phyloP scores from a whole-genome alignment of 441 rosid species.

The Raphanus hybrid region DNA sequence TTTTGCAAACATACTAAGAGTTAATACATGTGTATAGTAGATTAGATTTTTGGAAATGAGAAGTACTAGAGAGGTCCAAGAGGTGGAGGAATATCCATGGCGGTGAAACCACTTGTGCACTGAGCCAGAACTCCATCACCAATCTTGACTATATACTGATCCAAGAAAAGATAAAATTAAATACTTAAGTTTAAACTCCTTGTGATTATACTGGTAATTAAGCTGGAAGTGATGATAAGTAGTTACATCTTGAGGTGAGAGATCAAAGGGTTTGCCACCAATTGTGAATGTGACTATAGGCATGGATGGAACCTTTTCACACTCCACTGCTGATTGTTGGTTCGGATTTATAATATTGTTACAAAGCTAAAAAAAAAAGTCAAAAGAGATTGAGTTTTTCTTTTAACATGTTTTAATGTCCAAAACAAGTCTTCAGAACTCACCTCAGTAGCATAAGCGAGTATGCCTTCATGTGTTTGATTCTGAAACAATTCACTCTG shows the following conservation, averaged over 20 bases:
- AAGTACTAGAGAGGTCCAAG: constrained; percentile 73
- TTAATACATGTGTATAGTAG: not conserved
- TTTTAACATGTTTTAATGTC: not conserved
- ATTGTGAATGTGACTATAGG: constrained; percentile 60
- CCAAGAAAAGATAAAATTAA: not conserved
- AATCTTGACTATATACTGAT: constrained; percentile 71
- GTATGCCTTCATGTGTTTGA: constrained; percentile 60
- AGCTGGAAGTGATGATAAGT: constrained; percentile 2
- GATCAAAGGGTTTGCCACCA: constrained; percentile 58
- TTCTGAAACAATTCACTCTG: constrained; percentile 53
- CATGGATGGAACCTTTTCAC: constrained; percentile 50
- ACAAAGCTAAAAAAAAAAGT: constrained; percentile 48
- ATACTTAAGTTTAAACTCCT: not conserved
- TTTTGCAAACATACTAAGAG: not conserved
- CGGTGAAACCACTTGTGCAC: constrained; percentile 75
- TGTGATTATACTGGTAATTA: constrained; percentile 4
- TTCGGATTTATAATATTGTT: constrained; percentile 58
- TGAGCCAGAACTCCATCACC: constrained; percentile 64
- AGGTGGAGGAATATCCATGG: constrained; percentile 69
- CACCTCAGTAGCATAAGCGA: constrained; percentile 61
- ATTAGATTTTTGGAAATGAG: not conserved
- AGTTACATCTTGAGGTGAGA: constrained; percentile 56
- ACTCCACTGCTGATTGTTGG: constrained; percentile 61
- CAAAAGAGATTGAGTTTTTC: not conserved
- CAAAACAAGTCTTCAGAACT: constrained; percentile 17